phyloP scores from a whole-genome alignment of 768 basidiomycete genomes.

The Lactarius quietus region DNA sequence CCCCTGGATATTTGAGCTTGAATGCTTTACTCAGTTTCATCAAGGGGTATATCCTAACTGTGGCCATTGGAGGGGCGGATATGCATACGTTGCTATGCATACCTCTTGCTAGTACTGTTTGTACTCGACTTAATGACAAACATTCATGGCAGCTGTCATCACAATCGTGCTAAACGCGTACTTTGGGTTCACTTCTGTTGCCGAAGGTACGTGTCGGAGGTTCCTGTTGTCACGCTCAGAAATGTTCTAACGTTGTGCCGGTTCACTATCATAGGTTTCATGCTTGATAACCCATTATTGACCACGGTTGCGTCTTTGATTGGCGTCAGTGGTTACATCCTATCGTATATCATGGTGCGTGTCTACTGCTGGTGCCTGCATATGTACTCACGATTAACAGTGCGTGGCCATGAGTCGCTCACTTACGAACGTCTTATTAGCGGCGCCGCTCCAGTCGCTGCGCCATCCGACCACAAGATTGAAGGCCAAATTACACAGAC shows the following conservation, averaged over 20 bases:
- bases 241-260: neutral
- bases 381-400: conserved; percentile 37
- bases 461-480: conserved; percentile 62
- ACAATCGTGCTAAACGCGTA: conserved; percentile 91
- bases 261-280: conserved; percentile 54
- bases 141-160: conserved; percentile 60
- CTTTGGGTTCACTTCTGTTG: conserved; percentile 86
- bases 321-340: conserved; percentile 86
- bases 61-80: conserved; percentile 88
- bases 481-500: conserved; percentile 79
- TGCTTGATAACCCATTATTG: conserved; percentile 82
- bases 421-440: conserved; percentile 79
- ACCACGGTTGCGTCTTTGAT: conserved; percentile 85
- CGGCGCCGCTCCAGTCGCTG: conserved; percentile 61
- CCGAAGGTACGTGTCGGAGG: conserved; percentile 53
- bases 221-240: neutral
- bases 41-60: conserved; percentile 83
- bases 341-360: conserved; percentile 88
- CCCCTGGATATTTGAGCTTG: conserved; percentile 71
- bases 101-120: neutral
- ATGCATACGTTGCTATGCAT: conserved; percentile 63
- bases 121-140: conserved; percentile 7
- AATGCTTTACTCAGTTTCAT: conserved; percentile 78
- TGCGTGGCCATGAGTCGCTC: conserved; percentile 93
- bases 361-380: conserved; percentile 1